Evolutionary conservation across 371 early-diverging fungal genomes (phyloP).

Genomic region (Actinomortierella wolfii): DNA sequence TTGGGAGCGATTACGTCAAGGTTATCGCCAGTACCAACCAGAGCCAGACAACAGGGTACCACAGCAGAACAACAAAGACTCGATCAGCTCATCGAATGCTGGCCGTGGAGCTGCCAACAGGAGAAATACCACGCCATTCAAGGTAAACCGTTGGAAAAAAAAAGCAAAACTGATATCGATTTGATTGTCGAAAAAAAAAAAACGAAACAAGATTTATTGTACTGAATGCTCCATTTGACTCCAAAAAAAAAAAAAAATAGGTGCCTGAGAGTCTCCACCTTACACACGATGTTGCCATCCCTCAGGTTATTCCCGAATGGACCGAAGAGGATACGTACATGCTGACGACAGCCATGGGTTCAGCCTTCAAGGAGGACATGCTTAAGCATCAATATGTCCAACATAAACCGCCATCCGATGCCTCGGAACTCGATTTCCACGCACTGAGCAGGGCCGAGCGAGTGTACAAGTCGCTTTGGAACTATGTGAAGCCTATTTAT

Average conservation of each 20-base stretch:
- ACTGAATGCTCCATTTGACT: too few relatives aligned
- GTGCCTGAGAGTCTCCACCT: constrained; percentile 12
- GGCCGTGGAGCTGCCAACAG: constrained; percentile 12
- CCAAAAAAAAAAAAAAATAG: constrained; percentile 4
- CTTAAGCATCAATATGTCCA: constrained; percentile 22
- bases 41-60: not conserved
- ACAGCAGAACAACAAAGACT: constrained; percentile 17
- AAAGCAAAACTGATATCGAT: too few relatives aligned
- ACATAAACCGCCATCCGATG: constrained; percentile 1
- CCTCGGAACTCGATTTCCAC: constrained; percentile 9
- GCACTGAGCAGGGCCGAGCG: constrained; percentile 8
- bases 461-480: constrained; percentile 36
- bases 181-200: not conserved
- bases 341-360: constrained; percentile 16
- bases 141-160: too few relatives aligned
- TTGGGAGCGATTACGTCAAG: too few relatives aligned
- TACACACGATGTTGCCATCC: constrained; percentile 28
- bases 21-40: too few relatives aligned
- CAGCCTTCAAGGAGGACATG: constrained; percentile 12
- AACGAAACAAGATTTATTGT: too few relatives aligned
- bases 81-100: constrained; percentile 21
- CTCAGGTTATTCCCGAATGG: constrained; percentile 22
- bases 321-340: constrained; percentile 16
- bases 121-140: constrained; percentile 9
- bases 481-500: constrained; percentile 30